phyloP scores from a whole-genome alignment of 1,284 basidiomycete species.

The Spongispora temasekensis region DNA sequence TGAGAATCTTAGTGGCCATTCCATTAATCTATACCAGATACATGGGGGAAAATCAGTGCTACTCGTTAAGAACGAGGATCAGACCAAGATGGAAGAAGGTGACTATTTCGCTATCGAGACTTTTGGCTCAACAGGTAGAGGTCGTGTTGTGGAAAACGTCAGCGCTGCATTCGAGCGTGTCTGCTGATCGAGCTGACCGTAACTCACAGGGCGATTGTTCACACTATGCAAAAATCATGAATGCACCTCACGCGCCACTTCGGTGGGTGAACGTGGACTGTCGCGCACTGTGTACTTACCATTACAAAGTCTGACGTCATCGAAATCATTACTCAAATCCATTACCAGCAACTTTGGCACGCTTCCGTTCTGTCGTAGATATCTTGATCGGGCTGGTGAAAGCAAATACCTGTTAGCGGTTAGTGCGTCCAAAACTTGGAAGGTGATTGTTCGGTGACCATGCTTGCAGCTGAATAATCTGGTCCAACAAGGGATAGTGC shows the following conservation, averaged over 20 bases:
- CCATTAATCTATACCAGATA: conserved; percentile 87
- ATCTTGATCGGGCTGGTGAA: conserved; percentile 93
- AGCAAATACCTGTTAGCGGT: conserved; percentile 93
- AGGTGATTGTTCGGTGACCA: not conserved
- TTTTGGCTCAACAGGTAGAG: conserved; percentile 96
- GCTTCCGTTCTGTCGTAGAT: conserved; percentile 93
- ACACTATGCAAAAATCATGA: conserved; percentile 81
- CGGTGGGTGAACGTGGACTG: conserved; percentile 46
- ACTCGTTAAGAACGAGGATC: conserved; percentile 87
- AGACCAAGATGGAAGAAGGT: conserved; percentile 98
- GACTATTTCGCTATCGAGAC: conserved; percentile 99
- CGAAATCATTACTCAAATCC: conserved; percentile 83
- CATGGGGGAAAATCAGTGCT: conserved; percentile 88
- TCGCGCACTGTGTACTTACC: conserved; percentile 4
- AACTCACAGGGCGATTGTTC: conserved; percentile 81
- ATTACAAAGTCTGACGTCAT: conserved; percentile 71
- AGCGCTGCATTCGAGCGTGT: conserved; percentile 26
- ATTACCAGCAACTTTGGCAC: conserved; percentile 97
- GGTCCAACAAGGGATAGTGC: conserved; percentile 86
- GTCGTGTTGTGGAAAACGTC: conserved; percentile 86
- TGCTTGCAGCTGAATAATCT: conserved; percentile 79
- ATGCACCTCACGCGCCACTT: conserved; percentile 72
- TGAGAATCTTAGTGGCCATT: conserved; percentile 89
- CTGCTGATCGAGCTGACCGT: conserved; percentile 11
- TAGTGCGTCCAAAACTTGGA: conserved; percentile 33